Conservation (phyloP, 2,329 filamentous ascomycete species). For the Akanthomyces dipterigenus region DNA sequence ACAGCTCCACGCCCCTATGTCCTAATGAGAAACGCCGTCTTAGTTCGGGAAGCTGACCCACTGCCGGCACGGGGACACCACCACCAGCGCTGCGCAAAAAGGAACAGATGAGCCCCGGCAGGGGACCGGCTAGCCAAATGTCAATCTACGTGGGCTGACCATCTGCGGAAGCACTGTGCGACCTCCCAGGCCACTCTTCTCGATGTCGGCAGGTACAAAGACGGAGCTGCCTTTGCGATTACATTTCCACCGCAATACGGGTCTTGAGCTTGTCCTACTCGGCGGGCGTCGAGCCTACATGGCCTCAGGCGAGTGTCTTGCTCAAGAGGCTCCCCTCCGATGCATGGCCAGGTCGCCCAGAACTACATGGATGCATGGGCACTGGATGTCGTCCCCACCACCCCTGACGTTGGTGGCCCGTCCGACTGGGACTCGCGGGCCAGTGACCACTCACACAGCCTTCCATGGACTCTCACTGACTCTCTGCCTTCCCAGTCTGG, state of each 20-base stretch:
- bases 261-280: background rate
- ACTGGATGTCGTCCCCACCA: constrained; percentile 4
- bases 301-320: background rate
- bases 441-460: background rate
- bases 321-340: background rate
- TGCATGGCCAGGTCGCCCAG: background rate
- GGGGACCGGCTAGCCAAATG: background rate
- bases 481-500: background rate
- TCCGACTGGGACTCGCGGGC: background rate
- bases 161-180: background rate
- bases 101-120: constrained; percentile 2
- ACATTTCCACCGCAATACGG: background rate
- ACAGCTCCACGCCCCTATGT: constrained; percentile 1
- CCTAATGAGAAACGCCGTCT: constrained; percentile 3
- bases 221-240: background rate
- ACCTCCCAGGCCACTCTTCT: background rate
- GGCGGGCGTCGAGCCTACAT: background rate
- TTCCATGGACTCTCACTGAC: background rate
- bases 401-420: constrained; percentile 9
- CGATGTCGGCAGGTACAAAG: background rate
- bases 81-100: background rate
- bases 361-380: background rate
- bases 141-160: background rate
- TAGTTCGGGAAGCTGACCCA: background rate
- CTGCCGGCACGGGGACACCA: background rate